A percentile compares a stretch with the other conserved stretches of the same genome.
These are phyloP conservation scores for Ophiocordyceps camponoti-leonardi DNA, from an alignment of 2,329 filamentous ascomycete species.

Conservation along the genomic window DNA sequence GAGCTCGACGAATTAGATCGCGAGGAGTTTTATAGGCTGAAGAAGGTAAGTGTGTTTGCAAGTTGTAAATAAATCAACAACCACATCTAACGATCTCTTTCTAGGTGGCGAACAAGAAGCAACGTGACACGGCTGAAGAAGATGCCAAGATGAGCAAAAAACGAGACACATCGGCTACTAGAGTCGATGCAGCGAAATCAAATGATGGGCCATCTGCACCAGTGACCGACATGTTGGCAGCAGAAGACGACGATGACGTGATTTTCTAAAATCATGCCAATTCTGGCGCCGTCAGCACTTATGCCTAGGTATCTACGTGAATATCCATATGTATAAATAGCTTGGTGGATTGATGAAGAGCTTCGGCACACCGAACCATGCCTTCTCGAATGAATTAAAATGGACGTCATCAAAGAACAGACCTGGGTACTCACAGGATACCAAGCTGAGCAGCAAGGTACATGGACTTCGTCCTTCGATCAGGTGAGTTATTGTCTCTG, in stretches of 20 bases:
- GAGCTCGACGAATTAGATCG: constrained; percentile 93
- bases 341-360: no score
- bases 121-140: constrained; percentile 53
- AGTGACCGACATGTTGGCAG: constrained; percentile 51
- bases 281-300: no score
- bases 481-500: constrained; percentile 52
- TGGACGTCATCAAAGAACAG: no score
- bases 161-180: constrained; percentile 31
- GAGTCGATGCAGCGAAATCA: constrained; percentile 11
- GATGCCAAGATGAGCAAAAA: constrained; percentile 64
- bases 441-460: no score
- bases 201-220: constrained; percentile 15
- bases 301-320: neutral
- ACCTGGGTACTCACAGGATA: no score
- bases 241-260: constrained; percentile 66
- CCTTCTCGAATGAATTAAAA: no score
- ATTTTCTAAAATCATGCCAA: constrained; percentile 44
- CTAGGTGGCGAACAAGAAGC: constrained; percentile 63
- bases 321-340: no score
- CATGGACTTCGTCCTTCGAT: no score
- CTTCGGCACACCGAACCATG: no score
- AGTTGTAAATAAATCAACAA: neutral
- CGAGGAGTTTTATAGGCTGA: constrained; percentile 94
- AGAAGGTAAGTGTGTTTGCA: constrained; percentile 41
- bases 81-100: neutral